phyloP scores from a whole-genome alignment of 1,284 basidiomycete genomes.

The Apiotrichum brassicae region DNA sequence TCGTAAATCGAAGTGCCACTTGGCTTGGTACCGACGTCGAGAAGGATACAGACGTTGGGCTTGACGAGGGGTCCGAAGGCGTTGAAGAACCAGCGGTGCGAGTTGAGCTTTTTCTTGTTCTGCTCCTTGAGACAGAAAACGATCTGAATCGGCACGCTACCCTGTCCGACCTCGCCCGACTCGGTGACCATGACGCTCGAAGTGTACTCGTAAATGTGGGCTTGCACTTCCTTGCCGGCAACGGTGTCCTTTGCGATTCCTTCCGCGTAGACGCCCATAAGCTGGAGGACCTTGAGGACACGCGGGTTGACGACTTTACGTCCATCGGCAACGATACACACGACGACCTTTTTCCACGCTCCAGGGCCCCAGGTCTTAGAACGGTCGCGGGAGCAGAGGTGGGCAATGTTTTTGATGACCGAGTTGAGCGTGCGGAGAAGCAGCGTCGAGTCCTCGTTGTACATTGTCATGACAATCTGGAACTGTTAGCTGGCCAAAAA shows the following conservation, averaged over 20 bases:
- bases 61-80: slow-evolving; percentile 50
- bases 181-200: slow-evolving; percentile 67
- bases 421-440: slow-evolving; percentile 82
- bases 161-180: slow-evolving; percentile 69
- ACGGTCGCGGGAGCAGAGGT: slow-evolving; percentile 69
- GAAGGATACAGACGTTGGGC: slow-evolving; percentile 64
- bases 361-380: slow-evolving; percentile 92
- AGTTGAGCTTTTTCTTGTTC: slow-evolving; percentile 92
- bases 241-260: slow-evolving; percentile 91
- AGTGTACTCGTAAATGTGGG: slow-evolving; percentile 89
- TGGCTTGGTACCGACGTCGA: slow-evolving; percentile 92
- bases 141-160: slow-evolving; percentile 80
- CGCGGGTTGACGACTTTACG: slow-evolving; percentile 79
- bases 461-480: slow-evolving; percentile 83
- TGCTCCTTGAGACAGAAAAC: slow-evolving; percentile 87
- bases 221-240: slow-evolving; percentile 85
- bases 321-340: slow-evolving; percentile 87
- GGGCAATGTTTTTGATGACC: slow-evolving; percentile 84
- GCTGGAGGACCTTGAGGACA: slow-evolving; percentile 40
- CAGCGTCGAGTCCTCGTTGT: slow-evolving; percentile 88
- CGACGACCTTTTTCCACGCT: slow-evolving; percentile 91
- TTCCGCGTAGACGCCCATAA: slow-evolving; percentile 96
- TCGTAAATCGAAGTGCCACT: slow-evolving; percentile 91
- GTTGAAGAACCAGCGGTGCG: slow-evolving; percentile 96
- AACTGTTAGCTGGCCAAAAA: slow-evolving; percentile 30